These are phyloP conservation scores for Cryptosporidium tyzzeri DNA, from an alignment of 169 alveolate species.

Conservation along the genomic window DNA sequence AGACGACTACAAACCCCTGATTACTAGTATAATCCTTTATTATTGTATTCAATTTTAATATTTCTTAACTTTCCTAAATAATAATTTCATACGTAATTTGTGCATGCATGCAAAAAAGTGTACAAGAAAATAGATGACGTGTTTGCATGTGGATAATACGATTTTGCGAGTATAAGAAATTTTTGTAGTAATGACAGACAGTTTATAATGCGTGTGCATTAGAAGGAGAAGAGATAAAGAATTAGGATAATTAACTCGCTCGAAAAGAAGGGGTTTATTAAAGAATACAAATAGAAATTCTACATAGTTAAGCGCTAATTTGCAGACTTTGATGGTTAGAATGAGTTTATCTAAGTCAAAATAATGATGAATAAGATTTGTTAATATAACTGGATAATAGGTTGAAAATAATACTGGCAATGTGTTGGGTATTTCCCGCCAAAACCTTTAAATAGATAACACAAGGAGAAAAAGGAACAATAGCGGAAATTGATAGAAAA, in stretches of 20 bases:
- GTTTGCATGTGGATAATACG: not conserved
- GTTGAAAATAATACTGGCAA: slow-evolving; percentile 5
- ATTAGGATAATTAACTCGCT: no score
- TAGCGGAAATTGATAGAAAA: not conserved
- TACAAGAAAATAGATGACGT: not conserved
- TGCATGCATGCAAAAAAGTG: not conserved
- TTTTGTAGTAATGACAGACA: no score
- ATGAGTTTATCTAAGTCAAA: no score
- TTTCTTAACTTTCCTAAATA: not conserved
- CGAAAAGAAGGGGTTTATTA: no score
- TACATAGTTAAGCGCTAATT: no score
- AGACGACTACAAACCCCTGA: not conserved
- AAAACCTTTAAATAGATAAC: not conserved
- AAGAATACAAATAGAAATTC: no score
- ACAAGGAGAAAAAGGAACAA: not conserved
- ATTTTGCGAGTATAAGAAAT: not conserved
- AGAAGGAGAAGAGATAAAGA: not conserved
- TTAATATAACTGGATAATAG: not conserved
- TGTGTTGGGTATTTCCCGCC: slow-evolving; percentile 18
- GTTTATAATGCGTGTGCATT: not conserved
- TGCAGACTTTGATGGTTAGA: not conserved
- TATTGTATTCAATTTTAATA: not conserved
- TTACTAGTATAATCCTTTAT: not conserved
- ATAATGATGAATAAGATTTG: not conserved
- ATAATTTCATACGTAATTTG: not conserved